These are phyloP conservation scores for Oidium heveae DNA, from an alignment of 2,329 filamentous ascomycete species.

Conservation along the genomic window DNA sequence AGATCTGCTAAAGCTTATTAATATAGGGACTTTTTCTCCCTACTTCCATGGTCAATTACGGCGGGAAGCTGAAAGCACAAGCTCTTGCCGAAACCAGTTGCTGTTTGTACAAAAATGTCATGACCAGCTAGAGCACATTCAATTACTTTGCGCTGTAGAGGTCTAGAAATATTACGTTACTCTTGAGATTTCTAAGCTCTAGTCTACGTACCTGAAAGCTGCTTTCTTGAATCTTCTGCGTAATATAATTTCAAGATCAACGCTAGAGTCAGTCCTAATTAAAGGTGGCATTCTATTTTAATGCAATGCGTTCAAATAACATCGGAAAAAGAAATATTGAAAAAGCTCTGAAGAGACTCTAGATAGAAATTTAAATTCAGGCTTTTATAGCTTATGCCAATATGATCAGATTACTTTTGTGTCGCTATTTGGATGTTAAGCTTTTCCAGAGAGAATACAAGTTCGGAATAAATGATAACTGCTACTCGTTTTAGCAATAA, in stretches of 20 bases:
- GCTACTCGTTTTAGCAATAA: too few species aligned
- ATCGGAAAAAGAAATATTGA: too few species aligned
- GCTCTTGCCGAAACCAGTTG: slow-evolving; percentile 78
- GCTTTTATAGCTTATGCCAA: too few species aligned
- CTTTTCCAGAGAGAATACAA: too few species aligned
- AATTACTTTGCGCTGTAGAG: slow-evolving; percentile 72
- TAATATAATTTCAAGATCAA: slow-evolving; percentile 51
- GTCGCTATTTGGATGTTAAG: too few species aligned
- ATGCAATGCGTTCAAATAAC: too few species aligned
- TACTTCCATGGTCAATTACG: slow-evolving; percentile 64
- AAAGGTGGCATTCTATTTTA: slow-evolving; percentile 8
- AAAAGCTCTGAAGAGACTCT: too few species aligned
- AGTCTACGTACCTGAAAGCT: slow-evolving; percentile 35
- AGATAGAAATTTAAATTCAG: too few species aligned
- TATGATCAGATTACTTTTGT: too few species aligned
- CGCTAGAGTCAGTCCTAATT: slow-evolving; percentile 22
- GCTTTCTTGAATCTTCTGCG: slow-evolving; percentile 48
- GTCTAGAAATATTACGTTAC: slow-evolving; percentile 21
- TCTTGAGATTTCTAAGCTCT: background rate
- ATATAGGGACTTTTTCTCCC: background rate
- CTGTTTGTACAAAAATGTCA: slow-evolving; percentile 85
- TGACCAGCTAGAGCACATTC: slow-evolving; percentile 52
- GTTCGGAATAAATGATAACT: too few species aligned
- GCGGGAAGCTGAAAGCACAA: slow-evolving; percentile 82
- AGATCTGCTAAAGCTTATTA: too few species aligned